Evolutionary conservation across 2,329 filamentous ascomycete species (phyloP).

Genomic region (Teratosphaeria pseudoeucalypti): DNA sequence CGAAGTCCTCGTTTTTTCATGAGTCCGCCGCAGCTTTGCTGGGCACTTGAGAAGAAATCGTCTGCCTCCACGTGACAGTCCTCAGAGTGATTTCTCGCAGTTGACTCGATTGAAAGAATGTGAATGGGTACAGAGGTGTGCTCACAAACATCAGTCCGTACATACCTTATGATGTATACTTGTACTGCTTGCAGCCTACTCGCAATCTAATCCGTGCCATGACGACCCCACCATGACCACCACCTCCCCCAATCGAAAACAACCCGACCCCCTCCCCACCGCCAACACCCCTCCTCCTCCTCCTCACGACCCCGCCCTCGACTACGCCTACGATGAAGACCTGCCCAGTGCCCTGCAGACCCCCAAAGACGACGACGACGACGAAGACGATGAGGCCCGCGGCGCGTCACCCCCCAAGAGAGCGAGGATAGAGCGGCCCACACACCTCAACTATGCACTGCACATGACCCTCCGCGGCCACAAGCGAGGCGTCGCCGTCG

Average conservation of each 20-base stretch:
- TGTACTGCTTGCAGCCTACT: too few species aligned
- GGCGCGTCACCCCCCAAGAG: conserved; percentile 10
- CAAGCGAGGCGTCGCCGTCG: conserved; percentile 66
- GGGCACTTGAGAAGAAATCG: conserved; percentile 18
- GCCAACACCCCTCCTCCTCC: conserved; percentile 6
- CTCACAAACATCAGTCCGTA: too few species aligned
- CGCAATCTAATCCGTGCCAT: too few species aligned
- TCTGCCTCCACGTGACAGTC: not conserved
- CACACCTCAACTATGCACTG: conserved; percentile 55
- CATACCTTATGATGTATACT: too few species aligned
- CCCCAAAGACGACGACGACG: conserved; percentile 13
- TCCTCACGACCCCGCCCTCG: conserved; percentile 10
- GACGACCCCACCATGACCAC: not conserved
- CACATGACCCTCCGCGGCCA: conserved; percentile 68
- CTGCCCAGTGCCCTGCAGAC: conserved; percentile 18
- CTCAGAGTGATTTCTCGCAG: not conserved
- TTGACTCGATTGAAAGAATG: not conserved
- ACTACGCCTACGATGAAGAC: conserved; percentile 25
- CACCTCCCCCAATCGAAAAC: conserved; percentile 19
- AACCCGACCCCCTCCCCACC: conserved; percentile 6
- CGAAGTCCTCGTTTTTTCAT: conserved; percentile 38
- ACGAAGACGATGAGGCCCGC: conserved; percentile 8
- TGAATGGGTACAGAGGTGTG: not conserved
- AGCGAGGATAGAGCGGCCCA: conserved; percentile 34
- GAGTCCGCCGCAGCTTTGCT: conserved; percentile 7